Evolutionary conservation across 2,329 filamentous ascomycete species (phyloP).

Genomic region (Podosphaera fusca): DNA sequence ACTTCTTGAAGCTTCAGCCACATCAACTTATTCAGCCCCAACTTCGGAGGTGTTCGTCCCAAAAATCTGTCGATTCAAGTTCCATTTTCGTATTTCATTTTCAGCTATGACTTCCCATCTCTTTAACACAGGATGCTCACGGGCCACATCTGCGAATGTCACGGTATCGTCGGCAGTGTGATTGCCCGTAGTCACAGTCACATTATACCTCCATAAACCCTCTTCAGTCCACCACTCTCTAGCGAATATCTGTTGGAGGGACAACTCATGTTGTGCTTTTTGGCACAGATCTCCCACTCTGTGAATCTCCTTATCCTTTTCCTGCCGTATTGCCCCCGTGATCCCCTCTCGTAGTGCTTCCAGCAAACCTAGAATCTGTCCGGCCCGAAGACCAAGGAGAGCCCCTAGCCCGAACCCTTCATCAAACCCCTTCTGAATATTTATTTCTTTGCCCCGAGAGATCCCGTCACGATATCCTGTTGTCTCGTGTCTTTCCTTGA

Average conservation of each 20-base stretch:
- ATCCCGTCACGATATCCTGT: conserved; percentile 83
- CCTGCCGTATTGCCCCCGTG: background rate
- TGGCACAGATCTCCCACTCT: conserved; percentile 18
- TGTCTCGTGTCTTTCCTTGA: conserved; percentile 24
- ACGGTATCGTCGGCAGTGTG: conserved; percentile 20
- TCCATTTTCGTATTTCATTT: conserved; percentile 20
- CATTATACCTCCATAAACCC: conserved; percentile 46
- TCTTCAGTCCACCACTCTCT: conserved; percentile 43
- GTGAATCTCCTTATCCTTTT: conserved; percentile 3
- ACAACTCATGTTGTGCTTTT: conserved; percentile 34
- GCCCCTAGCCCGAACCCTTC: conserved; percentile 73
- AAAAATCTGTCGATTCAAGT: conserved; percentile 16
- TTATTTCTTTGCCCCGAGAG: conserved; percentile 46
- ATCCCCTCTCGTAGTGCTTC: conserved; percentile 34
- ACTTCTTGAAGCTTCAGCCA: background rate
- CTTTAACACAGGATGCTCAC: conserved; percentile 39
- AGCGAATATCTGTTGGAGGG: conserved; percentile 38
- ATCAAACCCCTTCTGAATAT: conserved; percentile 75
- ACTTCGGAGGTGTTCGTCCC: background rate
- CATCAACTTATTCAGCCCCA: background rate
- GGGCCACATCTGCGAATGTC: conserved; percentile 38
- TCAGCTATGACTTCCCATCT: conserved; percentile 32
- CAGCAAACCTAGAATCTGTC: conserved; percentile 52
- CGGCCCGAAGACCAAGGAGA: conserved; percentile 50
- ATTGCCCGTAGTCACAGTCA: conserved; percentile 17